Percentiles rank a stretch among this genome's conserved stretches.
Evolutionary conservation across 2,329 filamentous ascomycete genomes (phyloP).

Genomic region (Exophiala dermatitidis): DNA sequence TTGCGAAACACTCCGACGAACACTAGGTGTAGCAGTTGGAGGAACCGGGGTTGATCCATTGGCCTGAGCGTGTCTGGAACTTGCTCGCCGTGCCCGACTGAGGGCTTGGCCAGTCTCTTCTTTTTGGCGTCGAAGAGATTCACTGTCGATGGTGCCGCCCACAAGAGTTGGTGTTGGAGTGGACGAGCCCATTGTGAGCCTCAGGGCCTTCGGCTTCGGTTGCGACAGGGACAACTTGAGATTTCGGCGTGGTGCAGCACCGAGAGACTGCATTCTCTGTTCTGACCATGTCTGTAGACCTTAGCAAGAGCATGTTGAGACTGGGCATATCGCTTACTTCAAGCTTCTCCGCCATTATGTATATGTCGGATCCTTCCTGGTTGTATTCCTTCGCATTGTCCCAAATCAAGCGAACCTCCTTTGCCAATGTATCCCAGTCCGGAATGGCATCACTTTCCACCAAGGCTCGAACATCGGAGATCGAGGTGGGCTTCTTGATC

Average conservation of each 20-base stretch:
- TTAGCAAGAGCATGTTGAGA: constrained; percentile 5
- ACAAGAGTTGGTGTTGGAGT: constrained; percentile 49
- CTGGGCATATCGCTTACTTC: constrained; percentile 51
- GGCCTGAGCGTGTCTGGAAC: constrained; percentile 12
- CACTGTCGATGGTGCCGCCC: constrained; percentile 48
- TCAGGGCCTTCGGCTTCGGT: constrained; percentile 46
- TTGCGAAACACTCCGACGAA: constrained; percentile 22
- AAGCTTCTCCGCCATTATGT: constrained; percentile 66
- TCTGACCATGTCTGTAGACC: constrained; percentile 33
- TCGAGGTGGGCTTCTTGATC: constrained; percentile 71
- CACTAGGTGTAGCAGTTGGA: constrained; percentile 15
- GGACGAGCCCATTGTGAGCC: constrained; percentile 71
- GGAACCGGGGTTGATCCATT: constrained; percentile 22
- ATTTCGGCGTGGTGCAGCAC: constrained; percentile 66
- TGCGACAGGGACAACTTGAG: constrained; percentile 55
- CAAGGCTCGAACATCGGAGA: constrained; percentile 69
- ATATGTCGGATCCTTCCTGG: constrained; percentile 83
- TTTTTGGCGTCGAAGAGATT: constrained; percentile 48
- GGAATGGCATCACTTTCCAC: constrained; percentile 70
- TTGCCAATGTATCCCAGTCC: constrained; percentile 73
- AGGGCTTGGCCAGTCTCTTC: constrained; percentile 41
- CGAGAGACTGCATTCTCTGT: constrained; percentile 60
- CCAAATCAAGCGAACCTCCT: constrained; percentile 76
- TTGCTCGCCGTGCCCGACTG: constrained; percentile 17
- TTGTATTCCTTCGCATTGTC: constrained; percentile 84